Evolutionary conservation across 2,329 filamentous ascomycete species (phyloP), one percentile per base, ranked within the genome.

Genomic region (Aspergillus fischeri): DNA sequence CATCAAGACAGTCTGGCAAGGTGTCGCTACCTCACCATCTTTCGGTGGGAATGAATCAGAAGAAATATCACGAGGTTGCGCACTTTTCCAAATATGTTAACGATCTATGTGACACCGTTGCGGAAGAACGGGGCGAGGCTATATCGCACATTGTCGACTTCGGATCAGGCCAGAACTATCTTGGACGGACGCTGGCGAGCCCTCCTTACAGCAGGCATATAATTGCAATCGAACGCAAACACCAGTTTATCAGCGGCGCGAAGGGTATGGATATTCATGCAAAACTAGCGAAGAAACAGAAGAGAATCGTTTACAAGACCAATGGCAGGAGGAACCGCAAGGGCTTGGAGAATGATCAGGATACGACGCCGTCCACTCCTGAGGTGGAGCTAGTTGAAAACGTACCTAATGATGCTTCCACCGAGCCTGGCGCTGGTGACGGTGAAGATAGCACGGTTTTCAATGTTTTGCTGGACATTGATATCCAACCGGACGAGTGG

Each of bases 111-210:
- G 70, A 78, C 1, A 77, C 83, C 1, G 82, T 87, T 45, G 77
- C 79, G 0, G 75, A 79, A 50, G 75, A 81, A 14, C 69, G 72
- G 54, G 65, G 74, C 5, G 67, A 73, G 27, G 64, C 67, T 6
- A 86, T 97, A 59, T 90, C 91, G 0, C 92, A 97, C 76, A 86
- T 96, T 57, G 88, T 97, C 51, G 94, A 99, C 75, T 96, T 97
- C 73, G 94, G 94, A 28, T 96, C 92, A 53, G 94, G 94, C 0
- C 93, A 97, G 73, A 97, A 97, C 70, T 99, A 99, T 69, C 85
- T 99, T 3, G 93, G 94, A 0, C 84, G 94, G 49, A 89, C 91
- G 1, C 80, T 99, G 57, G 93, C 93, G 14, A 91, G 88, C 60
- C 81, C 87, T 54, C 92, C 92, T 0, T 96, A 96, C 76, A 90